Base-by-base conservation (phyloP, 78 protist species). In the Dictyostelium firmibasis region DNA sequence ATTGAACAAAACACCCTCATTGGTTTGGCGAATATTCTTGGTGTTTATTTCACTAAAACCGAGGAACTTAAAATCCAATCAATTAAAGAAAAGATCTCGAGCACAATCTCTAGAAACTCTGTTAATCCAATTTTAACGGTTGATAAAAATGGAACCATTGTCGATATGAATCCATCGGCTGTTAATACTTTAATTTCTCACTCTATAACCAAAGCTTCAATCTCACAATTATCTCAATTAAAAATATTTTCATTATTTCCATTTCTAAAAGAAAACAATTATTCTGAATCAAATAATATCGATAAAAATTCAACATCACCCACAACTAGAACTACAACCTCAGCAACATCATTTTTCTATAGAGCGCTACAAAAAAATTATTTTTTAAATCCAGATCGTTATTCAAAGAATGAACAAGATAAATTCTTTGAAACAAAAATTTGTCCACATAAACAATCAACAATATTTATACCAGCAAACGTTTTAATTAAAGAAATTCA, bases 1-100 rank as follows among this genome's bases (percentile, higher is more conserved):
- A 69, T 62, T 35, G 92, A 85, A 53, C 84, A 85, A 31, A 85
- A 85, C 53, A 53, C 92, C 3, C 76, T 85, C 29, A 27, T 27
- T n/a, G 76, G 81, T n/a, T 43, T 85, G 27, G 27, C 92, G 14
- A 85, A 64, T 27, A 25, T 85, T 13, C 8, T 75, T 0, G 60
- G 75, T 20, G 67, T 70, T n/a, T 82, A 57, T 43, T 18, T 64
- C 4, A 10, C 27, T 7, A 69, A 31, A 72, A 8, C n/a, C 6
- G 60, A 84, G 70, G 82, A 84, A 9, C 13, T 9, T 70, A 29
- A 70, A 27, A 23, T 57, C 4, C 14, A 31, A 29, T 16, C 41
- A 47, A 27, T 67, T 16, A 67, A 64, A 25, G 82, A 84, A 13
- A 27, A 29, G 5, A 82, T 82, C 8, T 82, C 91, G 16, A 23